Conservation (phyloP, 148 eudicot genomes). For the Amaranthus palmeri region DNA sequence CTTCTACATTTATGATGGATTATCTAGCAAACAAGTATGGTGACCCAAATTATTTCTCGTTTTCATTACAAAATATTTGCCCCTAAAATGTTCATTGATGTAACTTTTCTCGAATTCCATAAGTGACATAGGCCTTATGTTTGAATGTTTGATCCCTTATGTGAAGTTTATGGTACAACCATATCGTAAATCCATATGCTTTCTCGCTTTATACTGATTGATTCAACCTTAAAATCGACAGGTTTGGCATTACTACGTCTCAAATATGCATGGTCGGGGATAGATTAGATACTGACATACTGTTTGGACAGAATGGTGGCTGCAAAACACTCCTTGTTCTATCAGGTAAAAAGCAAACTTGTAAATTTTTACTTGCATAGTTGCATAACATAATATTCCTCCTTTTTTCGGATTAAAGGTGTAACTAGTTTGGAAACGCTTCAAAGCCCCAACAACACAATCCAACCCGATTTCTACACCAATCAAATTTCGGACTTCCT, state of each 20-base stretch:
- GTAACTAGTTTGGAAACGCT: conserved; percentile 78
- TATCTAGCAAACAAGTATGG: conserved; percentile 72
- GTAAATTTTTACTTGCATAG: neutral
- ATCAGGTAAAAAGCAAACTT: conserved; percentile 47
- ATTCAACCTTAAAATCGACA: conserved; percentile 17
- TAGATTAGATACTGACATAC: conserved; percentile 93
- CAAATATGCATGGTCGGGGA: conserved; percentile 99
- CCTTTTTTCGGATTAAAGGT: conserved; percentile 32
- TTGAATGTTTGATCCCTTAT: neutral
- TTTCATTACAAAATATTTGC: neutral
- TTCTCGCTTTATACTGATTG: neutral
- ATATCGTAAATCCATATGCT: neutral
- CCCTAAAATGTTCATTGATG: neutral
- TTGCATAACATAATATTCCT: conserved; percentile 5
- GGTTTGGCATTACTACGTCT: conserved; percentile 77
- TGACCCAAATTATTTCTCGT: neutral
- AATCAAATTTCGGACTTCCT: conserved; percentile 88
- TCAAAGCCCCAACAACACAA: conserved; percentile 67
- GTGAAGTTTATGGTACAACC: neutral
- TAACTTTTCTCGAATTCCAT: neutral
- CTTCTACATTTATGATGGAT: conserved; percentile 99
- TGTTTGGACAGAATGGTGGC: conserved; percentile 96
- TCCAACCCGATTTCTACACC: conserved; percentile 95
- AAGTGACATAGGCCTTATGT: neutral
- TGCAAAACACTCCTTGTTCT: conserved; percentile 99